phyloP scores from a whole-genome alignment of 129 eudicot genomes.

The Silybum marianum region DNA sequence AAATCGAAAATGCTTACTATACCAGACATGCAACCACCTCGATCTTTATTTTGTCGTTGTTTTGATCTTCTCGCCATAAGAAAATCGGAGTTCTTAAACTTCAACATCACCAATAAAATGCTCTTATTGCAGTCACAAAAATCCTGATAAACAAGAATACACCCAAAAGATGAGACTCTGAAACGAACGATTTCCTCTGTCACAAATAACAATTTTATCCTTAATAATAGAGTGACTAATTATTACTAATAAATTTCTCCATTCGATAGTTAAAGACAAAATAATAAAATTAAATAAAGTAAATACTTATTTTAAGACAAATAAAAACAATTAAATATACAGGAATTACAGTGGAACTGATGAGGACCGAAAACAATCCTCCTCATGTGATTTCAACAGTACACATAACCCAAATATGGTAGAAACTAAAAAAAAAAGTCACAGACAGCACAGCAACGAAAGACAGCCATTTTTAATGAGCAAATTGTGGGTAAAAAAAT shows the following conservation, averaged over 20 bases:
- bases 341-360: no score
- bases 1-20: conserved; percentile 71
- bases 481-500: neutral
- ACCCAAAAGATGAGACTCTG: neutral
- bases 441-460: neutral
- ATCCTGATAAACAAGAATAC: conserved; percentile 29
- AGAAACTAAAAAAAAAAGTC: neutral
- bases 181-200: neutral
- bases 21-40: conserved; percentile 83
- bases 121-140: conserved; percentile 18
- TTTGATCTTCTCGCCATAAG: conserved; percentile 69
- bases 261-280: no score
- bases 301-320: no score
- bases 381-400: no score
- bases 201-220: no score
- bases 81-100: conserved; percentile 16
- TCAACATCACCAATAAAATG: conserved; percentile 19
- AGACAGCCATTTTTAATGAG: no score
- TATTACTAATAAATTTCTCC: no score
- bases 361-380: no score
- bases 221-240: no score
- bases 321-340: no score
- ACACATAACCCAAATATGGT: neutral
- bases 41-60: conserved; percentile 51
- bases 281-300: no score